phyloP scores from a whole-genome alignment of 495 filamentous ascomycete genomes.

The Astrothelium macrocarpum region DNA sequence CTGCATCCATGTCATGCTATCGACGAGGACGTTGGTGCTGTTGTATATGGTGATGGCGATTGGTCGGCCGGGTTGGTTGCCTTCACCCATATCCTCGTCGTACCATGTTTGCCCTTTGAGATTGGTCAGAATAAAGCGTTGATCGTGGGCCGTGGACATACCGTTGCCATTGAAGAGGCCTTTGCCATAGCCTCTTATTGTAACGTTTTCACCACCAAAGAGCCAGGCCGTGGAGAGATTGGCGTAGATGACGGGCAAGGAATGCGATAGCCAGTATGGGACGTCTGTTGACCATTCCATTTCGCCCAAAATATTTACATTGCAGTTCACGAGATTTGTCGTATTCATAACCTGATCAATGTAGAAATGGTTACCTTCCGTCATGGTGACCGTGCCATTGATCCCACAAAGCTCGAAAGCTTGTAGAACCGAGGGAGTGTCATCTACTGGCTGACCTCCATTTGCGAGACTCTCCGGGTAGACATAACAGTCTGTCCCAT shows the following conservation, averaged over 20 bases:
- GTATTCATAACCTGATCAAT: conserved; percentile 21
- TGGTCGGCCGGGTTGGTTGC: conserved; percentile 14
- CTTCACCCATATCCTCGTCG: conserved; percentile 13
- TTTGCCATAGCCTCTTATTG: conserved; percentile 14
- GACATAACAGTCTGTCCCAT: conserved; percentile 12
- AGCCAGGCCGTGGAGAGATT: conserved; percentile 16
- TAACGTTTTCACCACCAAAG: conserved; percentile 14
- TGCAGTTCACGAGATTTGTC: conserved; percentile 16
- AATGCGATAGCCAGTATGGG: conserved; percentile 17
- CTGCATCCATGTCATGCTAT: conserved; percentile 19
- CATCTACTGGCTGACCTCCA: conserved; percentile 10
- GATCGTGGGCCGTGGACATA: neutral
- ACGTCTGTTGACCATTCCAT: conserved; percentile 17
- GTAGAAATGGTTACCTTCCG: conserved; percentile 14
- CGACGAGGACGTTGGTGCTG: conserved; percentile 14
- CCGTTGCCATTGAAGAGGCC: conserved; percentile 21
- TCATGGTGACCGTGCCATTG: conserved; percentile 1
- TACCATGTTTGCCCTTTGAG: conserved; percentile 17
- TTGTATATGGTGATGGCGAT: conserved; percentile 17
- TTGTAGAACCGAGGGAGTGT: conserved; percentile 8
- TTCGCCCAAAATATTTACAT: conserved; percentile 18
- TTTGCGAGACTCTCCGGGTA: conserved; percentile 13
- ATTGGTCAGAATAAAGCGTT: neutral
- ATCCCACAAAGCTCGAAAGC: neutral
- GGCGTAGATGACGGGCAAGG: conserved; percentile 15